Base-by-base conservation (phyloP, 2,329 filamentous ascomycete species). In the Pyrenophora teres region DNA sequence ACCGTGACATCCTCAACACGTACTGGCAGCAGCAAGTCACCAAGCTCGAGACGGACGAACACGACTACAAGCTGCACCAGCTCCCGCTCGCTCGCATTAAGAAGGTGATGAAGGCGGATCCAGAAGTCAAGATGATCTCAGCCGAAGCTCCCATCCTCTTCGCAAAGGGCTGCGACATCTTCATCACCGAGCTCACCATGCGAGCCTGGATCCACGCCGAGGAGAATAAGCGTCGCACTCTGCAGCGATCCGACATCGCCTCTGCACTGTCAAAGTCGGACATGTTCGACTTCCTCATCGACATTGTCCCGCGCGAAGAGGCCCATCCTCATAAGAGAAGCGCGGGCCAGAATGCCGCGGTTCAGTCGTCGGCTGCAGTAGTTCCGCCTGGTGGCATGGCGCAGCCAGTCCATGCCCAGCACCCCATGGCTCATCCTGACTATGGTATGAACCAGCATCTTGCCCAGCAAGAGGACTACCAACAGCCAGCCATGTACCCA, bases 201-300 rank as follows among this genome's bases (percentile, higher is more conserved):
- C 90, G 94, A 59, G 94, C 94, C 40, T 99, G 94, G 94, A 99
- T 99, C 59, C 94, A 99, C 68, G 94, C 94, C 13, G 94, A 99
- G 72, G 94, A 99, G 77, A 99, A 99, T 79, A 99, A 99, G 81
- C 86, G 94, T 25, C 87, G 94, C 37, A 99, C 94, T 1, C 80
- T 99, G 35, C 94, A 99, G 76, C 86, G 94, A 43, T 96, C 91
- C 50, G 94, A 99, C 70, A 99, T 99, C 72, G 94, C 94, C 18
- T 95, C 92, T 9, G 94, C 94, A 12, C 81, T 99, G 19, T 89
- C 91, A 54, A 99, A 99, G 77, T 97, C 92, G 18, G 94, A 99
- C 78, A 99, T 99, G 94, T 99, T 99, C 74, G 94, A 99, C 78
- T 99, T 99, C 77, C 81, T 99, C 53, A 99, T 99, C 72, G 94